A percentile compares a stretch with the other conserved stretches of the same genome.
phyloP scores from a whole-genome alignment of 2,329 filamentous ascomycete genomes.

The Zymoseptoria passerinii region DNA sequence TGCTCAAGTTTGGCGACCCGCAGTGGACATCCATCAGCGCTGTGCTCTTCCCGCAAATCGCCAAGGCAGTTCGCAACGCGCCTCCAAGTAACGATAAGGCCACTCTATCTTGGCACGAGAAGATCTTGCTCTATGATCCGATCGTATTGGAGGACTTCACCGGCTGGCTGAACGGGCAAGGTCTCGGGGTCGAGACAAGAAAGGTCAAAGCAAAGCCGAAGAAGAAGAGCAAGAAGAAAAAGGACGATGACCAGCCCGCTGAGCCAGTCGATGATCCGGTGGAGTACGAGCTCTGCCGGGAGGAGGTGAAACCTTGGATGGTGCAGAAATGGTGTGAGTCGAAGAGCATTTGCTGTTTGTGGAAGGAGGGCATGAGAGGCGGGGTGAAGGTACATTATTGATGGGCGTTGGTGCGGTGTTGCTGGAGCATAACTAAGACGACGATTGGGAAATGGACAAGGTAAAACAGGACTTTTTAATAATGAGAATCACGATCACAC shows the following conservation, averaged over 20 bases:
- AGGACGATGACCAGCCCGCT: constrained; percentile 37
- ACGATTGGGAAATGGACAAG: background rate
- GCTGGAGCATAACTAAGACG: background rate
- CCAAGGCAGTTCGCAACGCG: constrained; percentile 39
- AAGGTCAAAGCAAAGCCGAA: constrained; percentile 9
- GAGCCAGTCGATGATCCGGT: constrained; percentile 46
- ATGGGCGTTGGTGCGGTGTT: background rate
- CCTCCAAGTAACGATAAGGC: constrained; percentile 34
- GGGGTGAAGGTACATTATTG: constrained; percentile 26
- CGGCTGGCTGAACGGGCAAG: constrained; percentile 60
- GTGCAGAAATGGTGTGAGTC: constrained; percentile 87
- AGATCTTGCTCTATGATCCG: constrained; percentile 88
- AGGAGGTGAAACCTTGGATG: constrained; percentile 42
- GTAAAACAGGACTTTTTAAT: background rate
- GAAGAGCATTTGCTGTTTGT: constrained; percentile 76
- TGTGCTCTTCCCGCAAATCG: constrained; percentile 41
- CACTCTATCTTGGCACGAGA: constrained; percentile 70
- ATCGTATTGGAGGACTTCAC: constrained; percentile 81
- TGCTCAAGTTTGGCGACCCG: constrained; percentile 18
- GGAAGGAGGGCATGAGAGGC: constrained; percentile 47
- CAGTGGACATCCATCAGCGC: constrained; percentile 29
- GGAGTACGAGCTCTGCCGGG: constrained; percentile 20
- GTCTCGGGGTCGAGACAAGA: constrained; percentile 16
- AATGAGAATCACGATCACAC: background rate
- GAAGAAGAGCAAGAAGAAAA: constrained; percentile 33